phyloP scores from a whole-genome alignment of 139 green algal species.

The Trebouxia sp. region DNA sequence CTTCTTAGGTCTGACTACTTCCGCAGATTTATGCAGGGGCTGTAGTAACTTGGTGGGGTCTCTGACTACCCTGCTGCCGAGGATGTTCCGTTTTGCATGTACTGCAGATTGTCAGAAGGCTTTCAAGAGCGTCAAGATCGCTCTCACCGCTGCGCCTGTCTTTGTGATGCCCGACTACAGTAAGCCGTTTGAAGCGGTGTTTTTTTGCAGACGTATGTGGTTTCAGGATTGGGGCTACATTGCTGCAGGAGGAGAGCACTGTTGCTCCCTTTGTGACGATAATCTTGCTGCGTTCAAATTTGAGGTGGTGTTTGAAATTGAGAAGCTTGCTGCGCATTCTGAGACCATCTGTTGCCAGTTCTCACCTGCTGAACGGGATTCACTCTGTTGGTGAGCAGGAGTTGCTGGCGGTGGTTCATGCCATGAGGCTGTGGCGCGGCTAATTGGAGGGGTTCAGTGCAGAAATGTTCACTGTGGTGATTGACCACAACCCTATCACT shows the following conservation, averaged over 20 bases:
- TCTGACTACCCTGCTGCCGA: constrained; percentile 39
- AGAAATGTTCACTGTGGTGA: too few relatives aligned
- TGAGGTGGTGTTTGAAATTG: too few relatives aligned
- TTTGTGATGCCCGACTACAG: background rate
- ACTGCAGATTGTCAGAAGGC: constrained; percentile 6
- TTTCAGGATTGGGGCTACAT: background rate
- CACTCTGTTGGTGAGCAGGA: too few relatives aligned
- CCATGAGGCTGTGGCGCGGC: too few relatives aligned
- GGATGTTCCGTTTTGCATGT: constrained; percentile 19
- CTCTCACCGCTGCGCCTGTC: constrained; percentile 32
- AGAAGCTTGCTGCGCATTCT: too few relatives aligned
- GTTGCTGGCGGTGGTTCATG: too few relatives aligned
- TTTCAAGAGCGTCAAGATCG: constrained; percentile 32
- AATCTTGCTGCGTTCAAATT: too few relatives aligned
- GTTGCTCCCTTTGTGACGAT: too few relatives aligned
- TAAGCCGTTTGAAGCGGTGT: background rate
- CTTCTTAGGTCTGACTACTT: constrained; percentile 55
- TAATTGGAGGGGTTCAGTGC: too few relatives aligned
- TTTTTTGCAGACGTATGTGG: constrained; percentile 18
- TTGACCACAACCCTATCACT: too few relatives aligned
- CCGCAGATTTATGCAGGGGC: constrained; percentile 42
- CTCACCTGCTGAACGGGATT: too few relatives aligned
- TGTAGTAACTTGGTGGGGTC: constrained; percentile 37
- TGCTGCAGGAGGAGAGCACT: background rate
- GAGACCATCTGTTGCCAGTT: too few relatives aligned